Percentiles rank a stretch among this genome's conserved stretches.
Evolutionary conservation across 768 basidiomycete genomes (phyloP).

Genomic region (Pleurotus ostreatus): DNA sequence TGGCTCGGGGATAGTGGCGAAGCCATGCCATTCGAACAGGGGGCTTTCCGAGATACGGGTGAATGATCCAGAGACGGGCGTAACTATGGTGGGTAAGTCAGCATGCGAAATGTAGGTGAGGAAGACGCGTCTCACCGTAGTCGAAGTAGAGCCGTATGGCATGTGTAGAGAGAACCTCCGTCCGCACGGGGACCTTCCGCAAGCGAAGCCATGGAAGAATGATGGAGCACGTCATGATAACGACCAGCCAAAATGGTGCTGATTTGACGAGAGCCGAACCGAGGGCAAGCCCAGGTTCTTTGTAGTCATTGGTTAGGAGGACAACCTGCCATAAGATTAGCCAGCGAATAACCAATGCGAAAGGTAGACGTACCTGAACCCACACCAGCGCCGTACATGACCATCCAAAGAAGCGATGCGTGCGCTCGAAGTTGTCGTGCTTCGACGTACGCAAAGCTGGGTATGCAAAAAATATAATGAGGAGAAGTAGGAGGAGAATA

Average conservation of each 20-base stretch:
- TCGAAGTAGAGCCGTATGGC: slow-evolving; percentile 57
- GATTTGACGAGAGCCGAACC: slow-evolving; percentile 38
- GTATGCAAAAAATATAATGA: slow-evolving; percentile 35
- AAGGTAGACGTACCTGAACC: slow-evolving; percentile 27
- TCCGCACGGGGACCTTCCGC: slow-evolving; percentile 48
- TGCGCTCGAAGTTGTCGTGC: slow-evolving; percentile 38
- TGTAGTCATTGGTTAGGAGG: slow-evolving; percentile 51
- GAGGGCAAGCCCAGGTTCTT: slow-evolving; percentile 28
- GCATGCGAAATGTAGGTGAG: not conserved
- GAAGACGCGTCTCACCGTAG: slow-evolving; percentile 34
- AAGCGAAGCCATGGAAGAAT: slow-evolving; percentile 54
- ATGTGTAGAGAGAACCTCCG: slow-evolving; percentile 51
- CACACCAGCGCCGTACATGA: slow-evolving; percentile 36
- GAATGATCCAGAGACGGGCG: slow-evolving; percentile 18
- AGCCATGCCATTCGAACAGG: slow-evolving; percentile 37
- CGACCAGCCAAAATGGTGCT: slow-evolving; percentile 54
- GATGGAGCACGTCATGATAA: slow-evolving; percentile 50
- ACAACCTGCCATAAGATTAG: slow-evolving; percentile 31
- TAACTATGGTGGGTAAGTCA: slow-evolving; percentile 22
- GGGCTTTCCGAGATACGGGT: slow-evolving; percentile 18
- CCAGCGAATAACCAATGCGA: not conserved
- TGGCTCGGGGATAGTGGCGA: slow-evolving; percentile 23
- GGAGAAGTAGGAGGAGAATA: slow-evolving; percentile 21
- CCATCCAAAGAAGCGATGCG: slow-evolving; percentile 46
- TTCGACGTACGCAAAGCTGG: slow-evolving; percentile 31